Evolutionary conservation across 441 rosid species (phyloP), one percentile per base, ranked within the genome.

Genomic region (Adansonia gregorii): DNA sequence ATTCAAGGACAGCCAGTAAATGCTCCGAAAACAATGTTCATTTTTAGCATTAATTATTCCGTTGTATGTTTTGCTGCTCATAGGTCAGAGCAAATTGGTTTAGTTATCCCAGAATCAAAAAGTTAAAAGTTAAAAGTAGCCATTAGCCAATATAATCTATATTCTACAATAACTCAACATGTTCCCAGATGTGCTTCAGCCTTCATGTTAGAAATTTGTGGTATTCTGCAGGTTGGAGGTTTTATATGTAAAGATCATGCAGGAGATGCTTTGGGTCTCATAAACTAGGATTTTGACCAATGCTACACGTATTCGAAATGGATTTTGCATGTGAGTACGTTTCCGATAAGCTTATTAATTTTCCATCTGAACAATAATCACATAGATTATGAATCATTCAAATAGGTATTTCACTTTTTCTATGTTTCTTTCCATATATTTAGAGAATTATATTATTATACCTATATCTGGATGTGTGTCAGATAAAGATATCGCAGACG

Each of bases 11-110:
- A 63, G 3, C 68, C 20, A 14, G 39, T 39, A 31, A 54, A 71
- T 55, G 64, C 60, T 52, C 75, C 5, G 9, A 55, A 72, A 72
- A 10, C 10, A 72, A 55, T 9, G 51, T 72, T 11, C 51, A 55
- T 54, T 58, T 72, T 55, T 27, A 70, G 74, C 24, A 49, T 27
- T 51, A 27, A 69, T 51, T 43, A 70, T 51, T 70, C 45, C 59
- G 19, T 69, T 24, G 14, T 49, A 70, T n/a, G 12, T 8, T 24
- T 69, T 69, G 12, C 59, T 69, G 12, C 59, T 49, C 45, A 22
- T 69, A 31, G 15, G 24, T 17, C 1, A 27, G 27, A 8, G 19
- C 20, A 27, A 22, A 8, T 56, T 8, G 61, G 22, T 46, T 24
- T 48, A 11, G 41, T 24, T 24, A 43, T 51, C 56, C 17, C 17